A percentile compares a stretch with the other conserved stretches of the same genome.
Conservation (phyloP, 1,139 yeast species). For the Diutina sp. region DNA sequence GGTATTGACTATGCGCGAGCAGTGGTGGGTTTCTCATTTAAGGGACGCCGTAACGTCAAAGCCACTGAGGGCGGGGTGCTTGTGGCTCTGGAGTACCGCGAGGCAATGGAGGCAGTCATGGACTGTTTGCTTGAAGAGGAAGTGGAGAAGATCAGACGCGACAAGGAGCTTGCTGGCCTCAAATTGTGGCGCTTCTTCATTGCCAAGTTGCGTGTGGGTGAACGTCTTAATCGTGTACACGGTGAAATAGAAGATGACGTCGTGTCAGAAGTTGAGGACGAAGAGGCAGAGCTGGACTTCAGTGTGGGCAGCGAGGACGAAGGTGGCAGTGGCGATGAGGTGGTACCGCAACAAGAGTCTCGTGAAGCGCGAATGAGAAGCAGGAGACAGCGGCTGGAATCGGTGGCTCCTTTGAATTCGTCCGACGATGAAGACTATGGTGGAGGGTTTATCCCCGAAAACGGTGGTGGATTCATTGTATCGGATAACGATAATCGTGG, state of each 20-base stretch:
- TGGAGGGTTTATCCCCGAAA: neutral
- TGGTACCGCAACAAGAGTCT: slow-evolving; percentile 9
- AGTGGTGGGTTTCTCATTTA: slow-evolving; percentile 74
- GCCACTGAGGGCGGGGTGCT: slow-evolving; percentile 73
- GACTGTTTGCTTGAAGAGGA: slow-evolving; percentile 45
- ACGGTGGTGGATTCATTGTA: slow-evolving; percentile 6
- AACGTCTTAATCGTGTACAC: slow-evolving; percentile 53
- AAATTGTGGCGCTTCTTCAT: slow-evolving; percentile 64
- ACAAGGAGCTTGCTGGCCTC: slow-evolving; percentile 40
- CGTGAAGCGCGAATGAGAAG: neutral
- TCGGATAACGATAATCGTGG: slow-evolving; percentile 4
- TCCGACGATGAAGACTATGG: slow-evolving; percentile 4
- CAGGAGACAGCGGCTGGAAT: neutral
- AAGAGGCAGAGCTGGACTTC: slow-evolving; percentile 3
- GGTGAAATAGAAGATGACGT: slow-evolving; percentile 32
- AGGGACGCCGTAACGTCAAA: slow-evolving; percentile 26
- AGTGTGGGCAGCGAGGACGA: slow-evolving; percentile 8
- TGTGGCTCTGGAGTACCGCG: slow-evolving; percentile 48
- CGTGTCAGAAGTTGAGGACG: neutral
- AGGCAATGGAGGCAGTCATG: slow-evolving; percentile 50
- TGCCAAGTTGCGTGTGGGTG: slow-evolving; percentile 56
- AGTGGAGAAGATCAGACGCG: slow-evolving; percentile 31
- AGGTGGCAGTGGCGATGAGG: slow-evolving; percentile 3
- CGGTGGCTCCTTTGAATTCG: neutral
- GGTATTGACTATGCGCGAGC: slow-evolving; percentile 80